Evolutionary conservation across 2,329 filamentous ascomycete species (phyloP).

Genomic region (Didymella lethalis): DNA sequence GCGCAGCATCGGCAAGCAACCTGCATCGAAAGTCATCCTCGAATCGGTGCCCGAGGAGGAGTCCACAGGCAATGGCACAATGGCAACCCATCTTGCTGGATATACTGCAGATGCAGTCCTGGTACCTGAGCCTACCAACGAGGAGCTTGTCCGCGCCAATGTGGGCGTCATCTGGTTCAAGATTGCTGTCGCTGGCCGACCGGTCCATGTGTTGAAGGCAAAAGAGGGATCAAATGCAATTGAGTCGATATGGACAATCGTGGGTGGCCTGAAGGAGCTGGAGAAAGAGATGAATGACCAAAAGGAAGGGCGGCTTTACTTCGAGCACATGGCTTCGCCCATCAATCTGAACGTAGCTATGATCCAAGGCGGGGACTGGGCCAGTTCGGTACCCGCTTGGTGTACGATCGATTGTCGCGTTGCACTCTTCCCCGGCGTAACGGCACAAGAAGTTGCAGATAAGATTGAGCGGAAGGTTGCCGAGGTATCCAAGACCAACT

Average conservation of each 20-base stretch:
- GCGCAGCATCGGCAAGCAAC: conserved; percentile 30
- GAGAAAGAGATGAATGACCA: conserved; percentile 31
- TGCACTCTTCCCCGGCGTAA: conserved; percentile 30
- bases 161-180: conserved; percentile 36
- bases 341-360: conserved; percentile 33
- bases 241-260: conserved; percentile 28
- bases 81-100: conserved; percentile 29
- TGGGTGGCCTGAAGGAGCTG: conserved; percentile 25
- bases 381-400: conserved; percentile 33
- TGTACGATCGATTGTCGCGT: conserved; percentile 34
- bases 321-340: conserved; percentile 25
- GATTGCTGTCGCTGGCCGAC: conserved; percentile 28
- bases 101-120: conserved; percentile 31
- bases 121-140: conserved; percentile 30
- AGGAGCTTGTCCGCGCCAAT: conserved; percentile 32
- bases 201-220: conserved; percentile 29
- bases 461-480: conserved; percentile 27
- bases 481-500: conserved; percentile 17
- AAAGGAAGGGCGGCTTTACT: conserved; percentile 26
- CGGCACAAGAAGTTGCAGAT: conserved; percentile 26
- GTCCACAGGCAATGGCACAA: conserved; percentile 32
- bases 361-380: conserved; percentile 35
- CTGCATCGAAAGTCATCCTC: conserved; percentile 30
- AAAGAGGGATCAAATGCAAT: conserved; percentile 31
- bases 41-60: conserved; percentile 34